Evolutionary conservation across 129 eudicot genomes (phyloP).

Genomic region (Dittrichia graveolens): DNA sequence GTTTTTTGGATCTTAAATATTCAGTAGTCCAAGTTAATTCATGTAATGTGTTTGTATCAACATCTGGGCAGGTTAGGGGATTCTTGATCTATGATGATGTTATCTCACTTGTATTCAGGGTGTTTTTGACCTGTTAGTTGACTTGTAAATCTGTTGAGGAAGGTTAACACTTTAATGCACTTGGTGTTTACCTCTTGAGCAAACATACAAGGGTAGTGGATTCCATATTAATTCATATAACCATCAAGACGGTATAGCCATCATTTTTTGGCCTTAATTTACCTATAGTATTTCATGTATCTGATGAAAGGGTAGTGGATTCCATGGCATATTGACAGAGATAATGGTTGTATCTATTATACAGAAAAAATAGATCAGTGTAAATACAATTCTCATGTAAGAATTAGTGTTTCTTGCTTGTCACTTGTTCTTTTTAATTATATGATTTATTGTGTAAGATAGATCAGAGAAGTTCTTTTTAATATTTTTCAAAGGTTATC

Average conservation of each 20-base stretch:
- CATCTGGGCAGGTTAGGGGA: background rate
- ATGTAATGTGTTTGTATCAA: background rate
- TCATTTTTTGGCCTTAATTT: background rate
- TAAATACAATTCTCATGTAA: too few relatives aligned
- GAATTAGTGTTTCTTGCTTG: too few relatives aligned
- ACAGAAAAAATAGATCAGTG: too few relatives aligned
- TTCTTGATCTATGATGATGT: background rate
- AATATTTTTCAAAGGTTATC: background rate
- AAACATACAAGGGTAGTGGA: too few relatives aligned
- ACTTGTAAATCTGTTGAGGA: background rate
- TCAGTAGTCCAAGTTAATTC: background rate
- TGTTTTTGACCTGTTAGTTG: background rate
- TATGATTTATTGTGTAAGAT: background rate
- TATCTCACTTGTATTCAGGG: background rate
- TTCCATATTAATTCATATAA: too few relatives aligned
- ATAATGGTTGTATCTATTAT: too few relatives aligned
- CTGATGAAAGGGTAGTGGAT: too few relatives aligned
- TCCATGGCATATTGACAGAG: too few relatives aligned
- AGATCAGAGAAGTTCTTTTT: background rate
- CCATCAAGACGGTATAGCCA: background rate
- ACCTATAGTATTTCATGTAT: too few relatives aligned
- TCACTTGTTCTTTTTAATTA: background rate
- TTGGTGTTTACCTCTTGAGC: background rate
- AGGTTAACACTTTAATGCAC: background rate
- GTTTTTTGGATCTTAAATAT: background rate